phyloP scores from a whole-genome alignment of 768 basidiomycete genomes.

The Tephrocybe sp. region DNA sequence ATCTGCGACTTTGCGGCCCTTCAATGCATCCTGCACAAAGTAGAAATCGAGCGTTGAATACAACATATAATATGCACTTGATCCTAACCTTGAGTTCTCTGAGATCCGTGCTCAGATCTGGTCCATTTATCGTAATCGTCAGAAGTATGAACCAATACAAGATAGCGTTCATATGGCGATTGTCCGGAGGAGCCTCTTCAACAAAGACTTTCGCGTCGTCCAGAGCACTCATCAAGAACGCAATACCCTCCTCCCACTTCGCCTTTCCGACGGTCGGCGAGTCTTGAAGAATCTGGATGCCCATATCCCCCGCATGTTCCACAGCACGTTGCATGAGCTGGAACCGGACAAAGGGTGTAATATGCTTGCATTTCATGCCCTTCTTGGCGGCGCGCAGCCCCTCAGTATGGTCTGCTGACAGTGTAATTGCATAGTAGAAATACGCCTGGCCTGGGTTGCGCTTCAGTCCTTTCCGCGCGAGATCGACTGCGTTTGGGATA shows the following conservation, averaged over 20 bases:
- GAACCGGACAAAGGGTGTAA: conserved; percentile 55
- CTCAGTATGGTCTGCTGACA: conserved; percentile 45
- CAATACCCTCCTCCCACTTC: conserved; percentile 60
- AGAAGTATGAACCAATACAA: conserved; percentile 61
- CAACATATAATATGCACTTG: neutral
- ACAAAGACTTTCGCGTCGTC: conserved; percentile 62
- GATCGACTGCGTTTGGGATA: conserved; percentile 45
- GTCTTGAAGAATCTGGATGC: conserved; percentile 47
- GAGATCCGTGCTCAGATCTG: conserved; percentile 48
- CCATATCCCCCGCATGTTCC: conserved; percentile 59
- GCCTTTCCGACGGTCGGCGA: conserved; percentile 36
- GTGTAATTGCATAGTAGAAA: conserved; percentile 61
- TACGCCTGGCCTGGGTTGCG: conserved; percentile 62
- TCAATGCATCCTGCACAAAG: conserved; percentile 28
- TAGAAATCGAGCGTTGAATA: neutral
- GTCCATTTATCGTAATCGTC: conserved; percentile 50
- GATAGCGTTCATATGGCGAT: conserved; percentile 58
- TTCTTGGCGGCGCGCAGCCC: conserved; percentile 66
- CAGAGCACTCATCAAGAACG: conserved; percentile 57
- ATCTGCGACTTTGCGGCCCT: conserved; percentile 50
- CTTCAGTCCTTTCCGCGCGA: conserved; percentile 47
- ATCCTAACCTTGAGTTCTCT: conserved; percentile 49
- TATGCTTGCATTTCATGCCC: conserved; percentile 56
- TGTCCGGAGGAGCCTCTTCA: conserved; percentile 59
- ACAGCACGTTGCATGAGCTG: conserved; percentile 63